phyloP scores from a whole-genome alignment of 2,329 filamentous ascomycete species.

The Thelonectria olida region DNA sequence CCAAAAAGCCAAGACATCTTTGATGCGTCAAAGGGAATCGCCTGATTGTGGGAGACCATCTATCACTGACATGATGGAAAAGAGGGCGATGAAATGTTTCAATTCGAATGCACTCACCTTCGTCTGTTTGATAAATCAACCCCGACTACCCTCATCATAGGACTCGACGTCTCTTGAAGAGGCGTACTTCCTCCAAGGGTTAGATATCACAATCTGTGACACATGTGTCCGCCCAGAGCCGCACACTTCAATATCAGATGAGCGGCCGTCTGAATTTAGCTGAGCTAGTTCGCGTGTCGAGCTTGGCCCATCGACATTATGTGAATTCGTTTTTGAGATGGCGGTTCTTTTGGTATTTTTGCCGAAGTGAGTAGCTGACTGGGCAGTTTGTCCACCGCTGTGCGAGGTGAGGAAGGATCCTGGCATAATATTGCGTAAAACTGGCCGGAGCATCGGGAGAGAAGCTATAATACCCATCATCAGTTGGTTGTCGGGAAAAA shows the following conservation, averaged over 20 bases:
- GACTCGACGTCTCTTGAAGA: background rate
- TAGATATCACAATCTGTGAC: background rate
- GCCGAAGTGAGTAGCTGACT: background rate
- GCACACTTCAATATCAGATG: background rate
- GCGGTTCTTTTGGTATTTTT: background rate
- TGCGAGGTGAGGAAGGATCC: background rate
- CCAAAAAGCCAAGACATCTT: too few species aligned
- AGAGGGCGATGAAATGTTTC: too few species aligned
- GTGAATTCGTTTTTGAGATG: background rate
- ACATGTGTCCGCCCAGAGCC: background rate
- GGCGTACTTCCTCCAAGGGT: background rate
- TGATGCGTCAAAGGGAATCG: too few species aligned
- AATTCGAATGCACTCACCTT: background rate
- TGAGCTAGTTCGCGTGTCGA: background rate
- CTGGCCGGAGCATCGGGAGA: constrained; percentile 35
- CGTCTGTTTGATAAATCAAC: background rate
- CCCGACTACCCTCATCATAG: background rate
- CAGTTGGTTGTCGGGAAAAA: background rate
- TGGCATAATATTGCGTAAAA: constrained; percentile 30
- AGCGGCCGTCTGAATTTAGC: background rate
- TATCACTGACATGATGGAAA: too few species aligned
- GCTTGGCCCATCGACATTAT: background rate
- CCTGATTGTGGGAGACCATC: too few species aligned
- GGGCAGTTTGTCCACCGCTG: background rate
- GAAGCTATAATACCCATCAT: constrained; percentile 21